Evolutionary conservation across 148 eudicot genomes (phyloP), one percentile per base, ranked within the genome.

Genomic region (Selenicereus undatus): DNA sequence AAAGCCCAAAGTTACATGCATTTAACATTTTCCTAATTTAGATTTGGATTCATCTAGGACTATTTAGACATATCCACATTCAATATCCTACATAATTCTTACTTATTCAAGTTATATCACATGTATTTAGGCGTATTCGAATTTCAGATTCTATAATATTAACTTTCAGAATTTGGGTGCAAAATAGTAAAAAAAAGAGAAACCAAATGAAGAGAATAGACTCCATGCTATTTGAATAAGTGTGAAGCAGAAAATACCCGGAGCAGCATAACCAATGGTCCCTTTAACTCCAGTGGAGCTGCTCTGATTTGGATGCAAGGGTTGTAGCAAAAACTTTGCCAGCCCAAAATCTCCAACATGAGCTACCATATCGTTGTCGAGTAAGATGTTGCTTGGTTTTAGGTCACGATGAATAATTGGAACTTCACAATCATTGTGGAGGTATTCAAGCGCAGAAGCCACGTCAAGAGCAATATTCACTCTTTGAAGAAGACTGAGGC

Each of bases 341-440:
- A 85, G 66, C 10, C 87, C 86, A 43, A 85, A 87, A 60, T 87
- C 89, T 4, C 87, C 87, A 20, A 85, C 80, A 82, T 78, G 87
- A n/a, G 89, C 89, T 36, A 58, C 79, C 85, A 87, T 83, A 48
- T 71, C 83, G 21, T 68, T 30, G 62, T 83, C 86, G 2, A 87
- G 81, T 8, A 86, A 77, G 42, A 87, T 70, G 30, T 84, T 87
- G 75, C 84, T 82, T 17, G 87, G 89, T 76, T 87, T 87, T 26
- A 87, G 24, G 80, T 87, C 87, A 36, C 88, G 75, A 32, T 32
- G 32, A 20, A 85, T 72, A 0, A 88, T 27, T 0, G 83, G 81
- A 27, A 42, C 73, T 24, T 82, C 83, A 36, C 82, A 74, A 3
- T 80, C 85, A 54, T 81, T 54, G 30, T 88, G 90, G 78, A 88